A percentile compares a stretch with the other conserved stretches of the same genome.
Conservation (phyloP, 2,329 filamentous ascomycete species). For the Colletotrichum kahawae region DNA sequence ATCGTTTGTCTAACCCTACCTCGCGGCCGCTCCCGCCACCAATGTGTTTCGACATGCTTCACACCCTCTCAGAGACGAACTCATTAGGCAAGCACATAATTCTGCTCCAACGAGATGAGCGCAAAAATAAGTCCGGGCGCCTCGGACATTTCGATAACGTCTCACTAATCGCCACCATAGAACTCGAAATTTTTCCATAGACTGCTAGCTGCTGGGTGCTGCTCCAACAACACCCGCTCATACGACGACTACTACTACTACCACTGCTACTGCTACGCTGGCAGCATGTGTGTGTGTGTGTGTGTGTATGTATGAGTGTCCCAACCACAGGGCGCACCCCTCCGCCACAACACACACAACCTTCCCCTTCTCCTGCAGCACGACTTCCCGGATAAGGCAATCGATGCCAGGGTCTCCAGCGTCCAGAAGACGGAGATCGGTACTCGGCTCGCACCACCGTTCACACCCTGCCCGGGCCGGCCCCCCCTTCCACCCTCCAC, state of each 20-base stretch:
- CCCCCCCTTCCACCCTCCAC: background rate
- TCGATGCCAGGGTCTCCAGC: background rate
- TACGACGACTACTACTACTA: background rate
- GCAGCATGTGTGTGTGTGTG: background rate
- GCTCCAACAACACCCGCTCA: background rate
- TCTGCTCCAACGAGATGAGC: background rate
- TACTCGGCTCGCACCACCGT: slow-evolving; percentile 15
- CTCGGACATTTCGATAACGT: background rate
- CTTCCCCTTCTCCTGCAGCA: background rate
- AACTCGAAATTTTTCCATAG: background rate
- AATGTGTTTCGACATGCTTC: background rate
- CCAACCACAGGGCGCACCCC: background rate
- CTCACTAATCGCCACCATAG: slow-evolving; percentile 5
- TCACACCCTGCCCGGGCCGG: slow-evolving; percentile 11
- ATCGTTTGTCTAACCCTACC: background rate
- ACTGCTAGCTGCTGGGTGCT: background rate
- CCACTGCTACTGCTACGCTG: background rate
- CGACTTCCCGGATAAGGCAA: background rate
- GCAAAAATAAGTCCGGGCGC: background rate
- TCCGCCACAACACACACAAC: background rate
- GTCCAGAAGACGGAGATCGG: slow-evolving; percentile 11
- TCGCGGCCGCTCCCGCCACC: background rate
- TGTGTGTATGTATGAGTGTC: background rate
- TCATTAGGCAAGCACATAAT: background rate
- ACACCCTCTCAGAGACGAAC: background rate